Evolutionary conservation across 1,284 basidiomycete genomes (phyloP).

Genomic region (Somion occarium): DNA sequence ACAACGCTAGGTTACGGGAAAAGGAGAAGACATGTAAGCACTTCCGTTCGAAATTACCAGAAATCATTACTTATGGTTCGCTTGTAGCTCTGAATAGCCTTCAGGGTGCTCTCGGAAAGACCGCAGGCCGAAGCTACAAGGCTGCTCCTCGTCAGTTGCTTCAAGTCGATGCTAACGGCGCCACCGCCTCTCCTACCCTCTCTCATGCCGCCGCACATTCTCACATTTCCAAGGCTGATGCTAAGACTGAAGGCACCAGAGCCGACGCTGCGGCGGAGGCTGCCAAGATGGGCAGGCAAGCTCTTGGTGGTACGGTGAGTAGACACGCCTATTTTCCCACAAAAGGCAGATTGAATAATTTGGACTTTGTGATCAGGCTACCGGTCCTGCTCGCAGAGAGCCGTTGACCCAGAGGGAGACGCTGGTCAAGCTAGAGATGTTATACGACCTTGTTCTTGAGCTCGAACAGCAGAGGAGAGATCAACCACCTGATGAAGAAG

Average conservation of each 20-base stretch:
- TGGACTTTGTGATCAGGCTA: not conserved
- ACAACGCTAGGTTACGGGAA: conserved; percentile 83
- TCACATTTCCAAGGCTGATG: conserved; percentile 55
- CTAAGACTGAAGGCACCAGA: conserved; percentile 21
- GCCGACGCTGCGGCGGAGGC: conserved; percentile 64
- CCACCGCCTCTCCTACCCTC: conserved; percentile 45
- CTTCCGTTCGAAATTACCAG: not conserved
- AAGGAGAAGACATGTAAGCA: conserved; percentile 73
- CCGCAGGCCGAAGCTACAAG: conserved; percentile 88
- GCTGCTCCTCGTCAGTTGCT: conserved; percentile 95
- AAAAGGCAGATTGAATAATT: not conserved
- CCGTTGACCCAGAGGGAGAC: conserved; percentile 79
- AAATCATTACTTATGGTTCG: not conserved
- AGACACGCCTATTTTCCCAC: not conserved
- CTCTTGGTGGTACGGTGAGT: conserved; percentile 54
- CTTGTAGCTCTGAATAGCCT: conserved; percentile 68
- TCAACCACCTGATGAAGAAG: conserved; percentile 67
- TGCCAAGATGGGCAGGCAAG: conserved; percentile 66
- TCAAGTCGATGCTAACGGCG: conserved; percentile 65
- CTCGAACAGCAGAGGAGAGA: conserved; percentile 86
- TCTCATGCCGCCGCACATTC: conserved; percentile 44
- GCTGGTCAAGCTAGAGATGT: conserved; percentile 75
- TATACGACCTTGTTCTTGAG: conserved; percentile 84
- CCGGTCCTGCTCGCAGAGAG: conserved; percentile 34
- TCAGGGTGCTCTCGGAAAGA: conserved; percentile 95